Conservation (phyloP, 1,284 basidiomycete genomes). For the Sporisorium sorghi region DNA sequence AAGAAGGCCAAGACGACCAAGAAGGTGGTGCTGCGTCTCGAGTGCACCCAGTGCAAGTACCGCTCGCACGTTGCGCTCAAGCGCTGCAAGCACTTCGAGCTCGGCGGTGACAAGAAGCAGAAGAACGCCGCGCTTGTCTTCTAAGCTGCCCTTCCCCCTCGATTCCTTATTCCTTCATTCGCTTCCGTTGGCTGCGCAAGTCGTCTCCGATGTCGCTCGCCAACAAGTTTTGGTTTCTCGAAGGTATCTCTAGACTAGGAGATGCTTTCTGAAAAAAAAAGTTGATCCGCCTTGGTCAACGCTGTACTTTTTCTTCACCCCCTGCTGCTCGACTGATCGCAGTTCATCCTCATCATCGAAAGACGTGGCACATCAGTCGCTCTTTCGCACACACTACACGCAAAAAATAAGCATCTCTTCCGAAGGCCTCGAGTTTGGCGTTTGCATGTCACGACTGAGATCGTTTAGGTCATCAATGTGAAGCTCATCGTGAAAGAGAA, state of each 20-base stretch:
- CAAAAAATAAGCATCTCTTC: slow-evolving; percentile 45
- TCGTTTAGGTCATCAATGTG: no score
- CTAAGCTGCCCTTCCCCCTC: slow-evolving; percentile 62
- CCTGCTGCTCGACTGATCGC: slow-evolving; percentile 2
- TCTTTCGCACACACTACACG: slow-evolving; percentile 21
- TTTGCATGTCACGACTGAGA: no score
- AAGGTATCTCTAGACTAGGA: slow-evolving; percentile 14
- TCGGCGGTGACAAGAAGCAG: slow-evolving; percentile 99
- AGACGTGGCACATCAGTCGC: slow-evolving; percentile 6
- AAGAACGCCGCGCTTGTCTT: slow-evolving; percentile 93
- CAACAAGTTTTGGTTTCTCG: slow-evolving; percentile 9
- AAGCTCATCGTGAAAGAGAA: no score
- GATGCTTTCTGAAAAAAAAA: slow-evolving; percentile 38
- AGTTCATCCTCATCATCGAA: slow-evolving; percentile 17
- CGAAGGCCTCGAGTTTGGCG: slow-evolving; percentile 7
- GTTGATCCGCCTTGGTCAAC: slow-evolving; percentile 20
- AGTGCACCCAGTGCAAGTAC: slow-evolving; percentile 99
- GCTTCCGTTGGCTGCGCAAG: background rate
- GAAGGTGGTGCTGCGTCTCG: slow-evolving; percentile 97
- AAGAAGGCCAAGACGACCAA: slow-evolving; percentile 92
- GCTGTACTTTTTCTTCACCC: slow-evolving; percentile 40
- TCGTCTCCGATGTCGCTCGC: background rate
- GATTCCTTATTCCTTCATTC: slow-evolving; percentile 1
- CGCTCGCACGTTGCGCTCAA: slow-evolving; percentile 82
- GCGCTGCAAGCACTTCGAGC: slow-evolving; percentile 99